Evolutionary conservation across 1,139 yeast species (phyloP).

Genomic region (Kurtzmaniella quercitrusa): DNA sequence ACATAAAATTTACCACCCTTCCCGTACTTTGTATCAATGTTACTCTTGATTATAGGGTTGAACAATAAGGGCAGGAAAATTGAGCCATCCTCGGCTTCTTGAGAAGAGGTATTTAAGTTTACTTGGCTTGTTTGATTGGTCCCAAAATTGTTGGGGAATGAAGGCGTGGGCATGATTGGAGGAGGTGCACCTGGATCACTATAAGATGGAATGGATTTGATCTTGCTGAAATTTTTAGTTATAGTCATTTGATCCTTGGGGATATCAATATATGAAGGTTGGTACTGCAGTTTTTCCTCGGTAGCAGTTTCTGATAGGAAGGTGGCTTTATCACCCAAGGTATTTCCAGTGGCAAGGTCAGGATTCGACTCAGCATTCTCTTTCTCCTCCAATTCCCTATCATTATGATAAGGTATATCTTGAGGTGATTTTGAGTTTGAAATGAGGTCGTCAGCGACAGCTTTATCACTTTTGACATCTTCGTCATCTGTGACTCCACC

Average conservation of each 20-base stretch:
- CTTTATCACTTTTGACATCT: slow-evolving; percentile 6
- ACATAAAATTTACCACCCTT: slow-evolving; percentile 84
- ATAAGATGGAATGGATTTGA: slow-evolving; percentile 43
- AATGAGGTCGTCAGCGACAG: slow-evolving; percentile 10
- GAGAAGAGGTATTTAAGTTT: slow-evolving; percentile 6
- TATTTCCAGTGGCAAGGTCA: neutral
- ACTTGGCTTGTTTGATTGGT: neutral
- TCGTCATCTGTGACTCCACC: slow-evolving; percentile 30
- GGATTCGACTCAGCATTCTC: neutral
- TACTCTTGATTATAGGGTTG: slow-evolving; percentile 71
- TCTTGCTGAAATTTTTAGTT: slow-evolving; percentile 14
- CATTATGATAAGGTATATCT: neutral
- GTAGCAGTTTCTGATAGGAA: neutral
- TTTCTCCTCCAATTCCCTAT: slow-evolving; percentile 3
- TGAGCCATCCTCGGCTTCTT: slow-evolving; percentile 26
- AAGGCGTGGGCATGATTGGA: slow-evolving; percentile 12
- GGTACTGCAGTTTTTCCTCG: neutral
- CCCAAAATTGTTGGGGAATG: slow-evolving; percentile 4
- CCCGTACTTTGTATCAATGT: slow-evolving; percentile 77
- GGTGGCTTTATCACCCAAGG: neutral
- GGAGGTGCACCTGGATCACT: slow-evolving; percentile 59
- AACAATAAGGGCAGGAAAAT: slow-evolving; percentile 77
- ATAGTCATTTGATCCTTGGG: slow-evolving; percentile 57
- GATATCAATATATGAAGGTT: slow-evolving; percentile 38
- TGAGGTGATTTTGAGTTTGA: neutral